Conservation (phyloP, 495 filamentous ascomycete genomes). For the Daldinia decipiens region DNA sequence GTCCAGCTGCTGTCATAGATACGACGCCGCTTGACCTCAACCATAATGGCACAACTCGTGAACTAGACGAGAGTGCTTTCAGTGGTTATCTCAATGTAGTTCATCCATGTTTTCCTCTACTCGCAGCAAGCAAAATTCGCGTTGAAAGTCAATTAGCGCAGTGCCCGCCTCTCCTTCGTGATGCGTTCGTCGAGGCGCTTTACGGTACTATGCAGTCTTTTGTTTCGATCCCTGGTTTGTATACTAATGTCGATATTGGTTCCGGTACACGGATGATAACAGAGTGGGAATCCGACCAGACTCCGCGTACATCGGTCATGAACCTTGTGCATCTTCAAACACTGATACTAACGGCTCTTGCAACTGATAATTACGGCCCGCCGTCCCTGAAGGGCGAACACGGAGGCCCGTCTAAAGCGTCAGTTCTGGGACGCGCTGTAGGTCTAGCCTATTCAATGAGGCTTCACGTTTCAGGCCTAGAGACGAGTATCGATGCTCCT, state of each 20-base stretch:
- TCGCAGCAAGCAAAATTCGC: slow-evolving; percentile 72
- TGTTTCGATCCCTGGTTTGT: slow-evolving; percentile 56
- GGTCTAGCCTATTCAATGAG: slow-evolving; percentile 68
- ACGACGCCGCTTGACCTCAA: slow-evolving; percentile 42
- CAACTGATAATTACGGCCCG: slow-evolving; percentile 61
- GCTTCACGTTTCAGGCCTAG: slow-evolving; percentile 56
- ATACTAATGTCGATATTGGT: slow-evolving; percentile 52
- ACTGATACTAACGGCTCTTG: slow-evolving; percentile 69
- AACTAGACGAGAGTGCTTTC: slow-evolving; percentile 59
- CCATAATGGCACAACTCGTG: slow-evolving; percentile 45
- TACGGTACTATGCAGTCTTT: slow-evolving; percentile 68
- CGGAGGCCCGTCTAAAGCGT: slow-evolving; percentile 49
- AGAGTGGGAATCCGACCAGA: slow-evolving; percentile 63
- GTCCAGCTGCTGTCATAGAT: slow-evolving; percentile 49
- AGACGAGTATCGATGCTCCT: slow-evolving; percentile 40
- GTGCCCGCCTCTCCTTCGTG: slow-evolving; percentile 68
- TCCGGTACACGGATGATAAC: slow-evolving; percentile 62
- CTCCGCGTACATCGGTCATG: slow-evolving; percentile 55
- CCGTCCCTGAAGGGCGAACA: slow-evolving; percentile 47
- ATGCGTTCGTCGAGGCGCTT: slow-evolving; percentile 77
- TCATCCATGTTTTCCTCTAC: slow-evolving; percentile 78
- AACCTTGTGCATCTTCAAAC: slow-evolving; percentile 72
- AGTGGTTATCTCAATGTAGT: slow-evolving; percentile 76
- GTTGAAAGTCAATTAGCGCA: slow-evolving; percentile 69
- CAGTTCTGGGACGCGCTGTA: slow-evolving; percentile 66